A percentile compares a stretch with the other conserved stretches of the same genome.
These are phyloP conservation scores for Hypomyces rosellus DNA, from an alignment of 2,329 filamentous ascomycete species.

Conservation along the genomic window DNA sequence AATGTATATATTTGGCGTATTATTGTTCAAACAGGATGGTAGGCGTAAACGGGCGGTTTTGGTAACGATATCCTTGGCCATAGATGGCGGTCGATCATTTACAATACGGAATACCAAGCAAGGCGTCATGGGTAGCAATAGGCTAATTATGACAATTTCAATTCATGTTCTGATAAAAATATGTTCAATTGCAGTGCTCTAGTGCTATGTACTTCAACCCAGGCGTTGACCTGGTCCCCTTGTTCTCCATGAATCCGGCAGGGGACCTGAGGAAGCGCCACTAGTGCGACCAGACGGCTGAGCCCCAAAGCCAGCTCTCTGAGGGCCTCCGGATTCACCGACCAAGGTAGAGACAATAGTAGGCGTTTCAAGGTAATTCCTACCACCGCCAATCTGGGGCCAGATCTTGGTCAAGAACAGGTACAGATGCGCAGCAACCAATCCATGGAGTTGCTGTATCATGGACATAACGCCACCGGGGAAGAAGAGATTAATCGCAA, in stretches of 20 bases:
- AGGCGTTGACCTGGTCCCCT: slow-evolving; percentile 58
- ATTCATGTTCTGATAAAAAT: no score
- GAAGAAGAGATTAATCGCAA: slow-evolving; percentile 67
- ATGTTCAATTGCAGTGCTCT: not conserved
- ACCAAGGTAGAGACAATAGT: slow-evolving; percentile 55
- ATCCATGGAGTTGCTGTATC: slow-evolving; percentile 64
- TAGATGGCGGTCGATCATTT: slow-evolving; percentile 3
- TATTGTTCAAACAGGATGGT: not conserved
- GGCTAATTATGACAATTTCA: not conserved
- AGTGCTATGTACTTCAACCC: slow-evolving; percentile 33
- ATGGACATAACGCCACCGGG: slow-evolving; percentile 47
- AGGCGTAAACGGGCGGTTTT: not conserved
- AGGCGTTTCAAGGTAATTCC: slow-evolving; percentile 70
- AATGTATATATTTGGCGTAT: no score
- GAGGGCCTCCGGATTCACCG: slow-evolving; percentile 1
- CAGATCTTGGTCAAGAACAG: slow-evolving; percentile 86
- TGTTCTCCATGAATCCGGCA: slow-evolving; percentile 59
- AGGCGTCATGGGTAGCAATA: not conserved
- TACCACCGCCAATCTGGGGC: slow-evolving; percentile 80
- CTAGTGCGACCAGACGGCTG: slow-evolving; percentile 33
- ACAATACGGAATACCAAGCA: slow-evolving; percentile 1
- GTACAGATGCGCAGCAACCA: slow-evolving; percentile 81
- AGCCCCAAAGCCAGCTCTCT: slow-evolving; percentile 1
- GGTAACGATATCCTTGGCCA: no score
- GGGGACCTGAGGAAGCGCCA: slow-evolving; percentile 39